Conservation (phyloP, 2,329 filamentous ascomycete species). For the Pyrenophora tritici-repentis region DNA sequence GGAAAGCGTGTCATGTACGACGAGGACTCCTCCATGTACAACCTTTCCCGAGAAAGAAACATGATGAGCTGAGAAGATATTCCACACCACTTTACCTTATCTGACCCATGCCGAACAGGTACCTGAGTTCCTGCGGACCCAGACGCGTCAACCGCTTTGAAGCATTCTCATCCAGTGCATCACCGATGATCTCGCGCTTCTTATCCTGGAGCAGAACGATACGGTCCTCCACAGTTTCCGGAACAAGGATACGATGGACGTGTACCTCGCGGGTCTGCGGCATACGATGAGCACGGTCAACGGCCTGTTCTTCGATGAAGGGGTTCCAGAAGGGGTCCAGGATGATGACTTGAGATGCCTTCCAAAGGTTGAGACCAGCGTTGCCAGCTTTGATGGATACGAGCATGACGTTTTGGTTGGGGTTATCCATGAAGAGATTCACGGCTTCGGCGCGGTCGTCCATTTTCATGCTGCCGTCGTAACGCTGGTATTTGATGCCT, state of each 20-base stretch:
- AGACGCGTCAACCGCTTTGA: conserved; percentile 70
- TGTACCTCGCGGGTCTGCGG: conserved; percentile 75
- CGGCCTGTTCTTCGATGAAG: conserved; percentile 88
- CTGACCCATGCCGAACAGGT: conserved; percentile 62
- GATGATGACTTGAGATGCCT: conserved; percentile 83
- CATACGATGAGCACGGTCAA: conserved; percentile 87
- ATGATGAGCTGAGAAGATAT: neutral
- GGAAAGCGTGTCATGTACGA: too few species aligned
- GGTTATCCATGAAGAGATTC: conserved; percentile 67
- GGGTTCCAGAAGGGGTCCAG: conserved; percentile 96
- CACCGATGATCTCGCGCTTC: conserved; percentile 77
- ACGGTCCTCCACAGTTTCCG: conserved; percentile 83
- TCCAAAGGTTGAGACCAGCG: conserved; percentile 82
- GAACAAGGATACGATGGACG: conserved; percentile 78
- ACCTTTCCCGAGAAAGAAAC: neutral
- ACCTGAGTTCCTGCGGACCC: conserved; percentile 68
- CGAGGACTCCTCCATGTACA: too few species aligned
- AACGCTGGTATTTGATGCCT: conserved; percentile 66
- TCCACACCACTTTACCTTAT: neutral
- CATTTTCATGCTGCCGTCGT: conserved; percentile 76
- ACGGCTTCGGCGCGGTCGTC: conserved; percentile 69
- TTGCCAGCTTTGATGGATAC: conserved; percentile 82
- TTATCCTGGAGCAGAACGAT: conserved; percentile 78
- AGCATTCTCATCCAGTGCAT: conserved; percentile 78
- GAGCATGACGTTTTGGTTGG: conserved; percentile 70